Conservation (phyloP, 2,329 filamentous ascomycete species). For the Pseudomassariella vexata region DNA sequence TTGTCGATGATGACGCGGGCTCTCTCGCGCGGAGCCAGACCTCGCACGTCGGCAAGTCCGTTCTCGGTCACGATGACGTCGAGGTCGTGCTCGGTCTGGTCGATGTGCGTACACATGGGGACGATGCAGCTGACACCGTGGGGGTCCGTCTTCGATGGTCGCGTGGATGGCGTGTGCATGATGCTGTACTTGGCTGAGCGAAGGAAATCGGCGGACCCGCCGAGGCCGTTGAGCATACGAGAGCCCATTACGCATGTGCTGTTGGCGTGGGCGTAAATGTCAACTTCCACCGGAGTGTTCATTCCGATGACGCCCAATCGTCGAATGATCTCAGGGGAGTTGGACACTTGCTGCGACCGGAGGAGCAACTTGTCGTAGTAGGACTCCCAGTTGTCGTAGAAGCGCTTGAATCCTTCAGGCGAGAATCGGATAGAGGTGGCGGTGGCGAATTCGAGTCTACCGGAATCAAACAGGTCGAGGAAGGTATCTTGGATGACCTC, state of each 20-base stretch:
- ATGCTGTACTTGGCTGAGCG: conserved; percentile 72
- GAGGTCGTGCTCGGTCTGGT: conserved; percentile 89
- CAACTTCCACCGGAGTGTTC: conserved; percentile 92
- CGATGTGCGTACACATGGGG: conserved; percentile 88
- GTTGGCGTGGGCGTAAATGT: conserved; percentile 93
- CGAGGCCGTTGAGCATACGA: conserved; percentile 72
- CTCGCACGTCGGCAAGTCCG: conserved; percentile 80
- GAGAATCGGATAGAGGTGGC: conserved; percentile 88
- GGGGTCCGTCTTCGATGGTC: conserved; percentile 77
- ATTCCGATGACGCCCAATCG: conserved; percentile 84
- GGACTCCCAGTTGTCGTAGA: conserved; percentile 78
- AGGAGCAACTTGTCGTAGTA: conserved; percentile 81
- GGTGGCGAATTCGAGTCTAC: conserved; percentile 82
- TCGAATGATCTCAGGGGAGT: conserved; percentile 85
- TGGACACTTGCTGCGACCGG: conserved; percentile 81
- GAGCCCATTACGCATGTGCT: conserved; percentile 83
- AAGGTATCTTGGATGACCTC: conserved; percentile 91
- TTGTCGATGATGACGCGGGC: conserved; percentile 82
- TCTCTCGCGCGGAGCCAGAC: conserved; percentile 72
- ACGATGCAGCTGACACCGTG: conserved; percentile 81
- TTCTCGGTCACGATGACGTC: conserved; percentile 76
- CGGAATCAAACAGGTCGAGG: conserved; percentile 86
- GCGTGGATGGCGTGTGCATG: conserved; percentile 84
- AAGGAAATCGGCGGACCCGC: conserved; percentile 68
- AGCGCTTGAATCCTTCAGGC: conserved; percentile 83